Evolutionary conservation across 148 eudicot species (phyloP), one percentile per base, ranked within the genome.

Genomic region (Heliosperma pusillum): DNA sequence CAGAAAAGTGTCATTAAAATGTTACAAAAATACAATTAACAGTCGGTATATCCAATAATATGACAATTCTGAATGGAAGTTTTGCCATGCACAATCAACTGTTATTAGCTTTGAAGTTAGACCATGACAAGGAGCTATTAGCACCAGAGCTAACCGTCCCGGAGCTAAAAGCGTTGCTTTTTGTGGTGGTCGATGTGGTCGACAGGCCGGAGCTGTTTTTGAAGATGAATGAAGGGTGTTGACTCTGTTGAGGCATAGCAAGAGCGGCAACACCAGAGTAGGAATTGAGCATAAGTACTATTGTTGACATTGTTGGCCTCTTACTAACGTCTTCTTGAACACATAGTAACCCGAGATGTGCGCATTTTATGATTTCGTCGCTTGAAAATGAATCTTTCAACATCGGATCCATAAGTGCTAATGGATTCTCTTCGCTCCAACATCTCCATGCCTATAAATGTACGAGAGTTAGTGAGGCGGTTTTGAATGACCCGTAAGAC

Each of bases 281-380:
- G 20, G 71, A 65, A n/a, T 75, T 65, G 50, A 75, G 77, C 47
- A 65, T 52, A 7, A 17, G 63, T 2, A 75, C 71, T 19, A 75
- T 65, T 52, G 63, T 75, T 30, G 63, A 57, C 77, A 75, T 75
- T 17, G 58, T 75, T 64, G 77, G 77, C 47, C 77, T 50, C 25
- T 75, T 75, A 26, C 52, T 65, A 27, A 75, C 52, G 29, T 65
- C 77, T 1, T 75, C 62, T 75, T 75, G 77, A 4, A 72, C 66
- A 58, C 75, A 72, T 33, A 72, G 65, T 30, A 75, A 29, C 1
- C 77, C 63, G 1, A 65, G n/a, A 29, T 75, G 62, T 2, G 66
- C 57, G 24, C 77, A 75, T 65, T 53, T 65, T 64, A 64, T 26
- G 45, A 27, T 71, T 75, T 75, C 77, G 17, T 75, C 77, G 22